Evolutionary conservation across 1,284 basidiomycete genomes (phyloP).

Genomic region (Rhodofomes roseus): DNA sequence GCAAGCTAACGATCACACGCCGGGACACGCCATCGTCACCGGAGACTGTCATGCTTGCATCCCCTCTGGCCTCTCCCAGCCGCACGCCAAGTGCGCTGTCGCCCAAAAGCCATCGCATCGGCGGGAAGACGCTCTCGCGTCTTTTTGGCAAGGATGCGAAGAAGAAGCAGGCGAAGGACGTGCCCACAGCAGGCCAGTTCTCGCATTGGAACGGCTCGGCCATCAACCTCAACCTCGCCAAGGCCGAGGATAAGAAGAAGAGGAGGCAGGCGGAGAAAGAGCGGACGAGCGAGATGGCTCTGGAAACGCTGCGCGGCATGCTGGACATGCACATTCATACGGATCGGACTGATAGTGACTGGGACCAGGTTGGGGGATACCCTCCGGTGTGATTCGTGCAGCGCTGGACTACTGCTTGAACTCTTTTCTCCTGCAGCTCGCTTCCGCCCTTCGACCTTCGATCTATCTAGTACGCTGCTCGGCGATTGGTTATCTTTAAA

Average conservation of each 20-base stretch:
- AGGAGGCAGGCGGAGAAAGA: conserved; percentile 39
- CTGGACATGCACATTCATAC: conserved; percentile 6
- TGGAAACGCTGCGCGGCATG: conserved; percentile 28
- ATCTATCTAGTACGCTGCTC: background rate
- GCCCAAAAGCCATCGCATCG: conserved; percentile 3
- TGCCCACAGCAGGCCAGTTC: background rate
- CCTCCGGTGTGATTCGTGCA: background rate
- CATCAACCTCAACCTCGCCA: conserved; percentile 29
- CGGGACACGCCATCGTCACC: conserved; percentile 1
- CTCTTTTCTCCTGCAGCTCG: background rate
- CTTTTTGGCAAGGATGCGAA: conserved; percentile 9
- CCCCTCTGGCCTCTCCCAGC: background rate
- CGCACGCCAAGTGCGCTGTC: background rate
- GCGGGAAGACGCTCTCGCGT: conserved; percentile 4
- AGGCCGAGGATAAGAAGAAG: conserved; percentile 41
- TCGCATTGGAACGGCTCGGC: conserved; percentile 6
- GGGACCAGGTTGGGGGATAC: conserved; percentile 2
- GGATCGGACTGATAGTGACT: conserved; percentile 4
- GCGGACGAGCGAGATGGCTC: conserved; percentile 38
- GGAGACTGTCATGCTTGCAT: conserved; percentile 4
- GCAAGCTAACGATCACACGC: background rate
- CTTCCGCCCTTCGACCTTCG: background rate
- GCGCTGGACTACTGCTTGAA: background rate
- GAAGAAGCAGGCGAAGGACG: background rate
- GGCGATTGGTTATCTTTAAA: background rate